Evolutionary conservation across 306 rosid genomes (phyloP).

Genomic region (Dalbergia oliveri): DNA sequence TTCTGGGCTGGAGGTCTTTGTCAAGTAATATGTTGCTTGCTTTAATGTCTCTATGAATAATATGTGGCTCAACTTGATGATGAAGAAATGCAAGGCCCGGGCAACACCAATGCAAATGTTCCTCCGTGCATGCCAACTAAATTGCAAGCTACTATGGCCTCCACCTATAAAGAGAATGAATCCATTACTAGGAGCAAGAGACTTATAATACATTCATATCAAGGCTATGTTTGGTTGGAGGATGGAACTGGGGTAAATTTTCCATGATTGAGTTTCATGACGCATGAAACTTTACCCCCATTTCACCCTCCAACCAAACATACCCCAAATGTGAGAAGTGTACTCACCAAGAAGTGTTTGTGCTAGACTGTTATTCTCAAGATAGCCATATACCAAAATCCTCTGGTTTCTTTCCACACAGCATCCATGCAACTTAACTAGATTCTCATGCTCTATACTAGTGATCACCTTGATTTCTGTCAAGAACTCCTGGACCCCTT

Average conservation of each 20-base stretch:
- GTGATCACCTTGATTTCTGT: conserved; percentile 79
- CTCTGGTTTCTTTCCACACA: conserved; percentile 69
- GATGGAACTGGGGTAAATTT: no score
- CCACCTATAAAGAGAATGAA: conserved; percentile 55
- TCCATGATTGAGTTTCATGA: no score
- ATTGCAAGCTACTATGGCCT: conserved; percentile 61
- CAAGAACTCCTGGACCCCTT: conserved; percentile 73
- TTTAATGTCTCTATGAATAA: conserved; percentile 85
- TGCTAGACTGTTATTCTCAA: conserved; percentile 79
- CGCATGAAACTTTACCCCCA: no score
- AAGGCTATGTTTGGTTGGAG: no score
- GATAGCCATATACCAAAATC: conserved; percentile 81
- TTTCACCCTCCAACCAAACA: no score
- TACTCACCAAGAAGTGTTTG: conserved; percentile 67
- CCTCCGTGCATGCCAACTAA: conserved; percentile 63
- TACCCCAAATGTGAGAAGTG: background rate
- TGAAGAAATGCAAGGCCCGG: conserved; percentile 71
- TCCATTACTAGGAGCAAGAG: conserved; percentile 9
- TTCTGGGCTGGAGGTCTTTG: conserved; percentile 64
- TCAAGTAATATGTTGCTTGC: conserved; percentile 85
- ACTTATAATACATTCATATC: conserved; percentile 6
- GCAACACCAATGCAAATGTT: conserved; percentile 78
- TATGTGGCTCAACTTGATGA: conserved; percentile 70
- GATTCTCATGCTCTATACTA: conserved; percentile 67
- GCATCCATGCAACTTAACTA: conserved; percentile 76